phyloP scores from a whole-genome alignment of 2,329 filamentous ascomycete species.

The Zarea fungicola region DNA sequence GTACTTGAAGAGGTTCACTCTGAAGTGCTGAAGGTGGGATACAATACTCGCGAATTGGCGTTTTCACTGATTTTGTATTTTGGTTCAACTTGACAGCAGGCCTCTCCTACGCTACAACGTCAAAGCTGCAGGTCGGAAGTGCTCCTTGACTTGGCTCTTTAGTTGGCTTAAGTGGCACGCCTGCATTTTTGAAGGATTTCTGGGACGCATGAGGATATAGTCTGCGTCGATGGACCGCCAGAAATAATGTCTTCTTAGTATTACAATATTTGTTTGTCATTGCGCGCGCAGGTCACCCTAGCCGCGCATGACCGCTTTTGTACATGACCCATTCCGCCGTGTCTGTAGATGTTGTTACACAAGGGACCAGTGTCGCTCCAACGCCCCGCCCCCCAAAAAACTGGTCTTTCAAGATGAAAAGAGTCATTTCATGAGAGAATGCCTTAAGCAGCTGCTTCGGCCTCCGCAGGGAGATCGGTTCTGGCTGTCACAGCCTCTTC shows the following conservation, averaged over 20 bases:
- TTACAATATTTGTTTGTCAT: slow-evolving; percentile 9
- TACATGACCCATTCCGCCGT: background rate
- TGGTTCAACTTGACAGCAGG: no score
- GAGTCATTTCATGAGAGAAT: background rate
- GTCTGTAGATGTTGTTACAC: background rate
- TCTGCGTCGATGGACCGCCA: background rate
- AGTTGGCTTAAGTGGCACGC: background rate
- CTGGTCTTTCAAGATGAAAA: background rate
- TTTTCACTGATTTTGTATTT: background rate
- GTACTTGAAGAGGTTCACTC: slow-evolving; percentile 69
- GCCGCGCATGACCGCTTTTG: slow-evolving; percentile 4
- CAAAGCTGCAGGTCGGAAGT: background rate
- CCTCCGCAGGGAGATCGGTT: slow-evolving; percentile 7
- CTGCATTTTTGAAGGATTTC: background rate
- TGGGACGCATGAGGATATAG: background rate
- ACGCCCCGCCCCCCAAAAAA: no score
- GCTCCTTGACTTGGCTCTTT: background rate
- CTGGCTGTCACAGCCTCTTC: slow-evolving; percentile 10
- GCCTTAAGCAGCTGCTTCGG: background rate
- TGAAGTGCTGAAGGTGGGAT: background rate
- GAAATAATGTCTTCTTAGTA: slow-evolving; percentile 1
- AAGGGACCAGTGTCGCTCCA: background rate
- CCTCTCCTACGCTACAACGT: background rate
- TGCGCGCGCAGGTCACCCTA: slow-evolving; percentile 9
- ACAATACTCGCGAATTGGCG: background rate